phyloP scores from a whole-genome alignment of 2,329 filamentous ascomycete species.

The Curvularia sp. region DNA sequence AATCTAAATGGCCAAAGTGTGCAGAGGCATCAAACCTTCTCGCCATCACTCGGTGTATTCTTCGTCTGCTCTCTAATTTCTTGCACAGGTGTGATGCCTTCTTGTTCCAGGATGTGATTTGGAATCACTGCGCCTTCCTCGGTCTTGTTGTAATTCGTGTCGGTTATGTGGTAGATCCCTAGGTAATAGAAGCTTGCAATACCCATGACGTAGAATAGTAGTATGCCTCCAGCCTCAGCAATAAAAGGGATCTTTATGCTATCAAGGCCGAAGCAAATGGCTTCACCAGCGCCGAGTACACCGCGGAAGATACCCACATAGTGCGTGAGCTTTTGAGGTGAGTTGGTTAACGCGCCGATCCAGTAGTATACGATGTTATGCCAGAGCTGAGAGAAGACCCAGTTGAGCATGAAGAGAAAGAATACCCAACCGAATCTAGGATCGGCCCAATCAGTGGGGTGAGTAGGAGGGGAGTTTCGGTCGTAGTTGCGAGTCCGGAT shows the following conservation, averaged over 20 bases:
- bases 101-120: conserved; percentile 37
- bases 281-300: conserved; percentile 42
- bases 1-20: background rate
- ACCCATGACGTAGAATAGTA: conserved; percentile 40
- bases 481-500: conserved; percentile 43
- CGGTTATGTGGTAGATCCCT: conserved; percentile 39
- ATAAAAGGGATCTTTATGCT: conserved; percentile 42
- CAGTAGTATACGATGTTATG: conserved; percentile 46
- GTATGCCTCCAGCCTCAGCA: conserved; percentile 39
- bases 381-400: conserved; percentile 44
- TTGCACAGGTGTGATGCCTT: conserved; percentile 29
- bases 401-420: conserved; percentile 42
- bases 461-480: conserved; percentile 28
- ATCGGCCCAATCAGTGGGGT: conserved; percentile 41
- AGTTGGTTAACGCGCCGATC: conserved; percentile 44
- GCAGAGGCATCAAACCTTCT: conserved; percentile 1
- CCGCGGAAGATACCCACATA: conserved; percentile 44
- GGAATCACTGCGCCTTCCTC: conserved; percentile 39
- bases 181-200: conserved; percentile 40
- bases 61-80: conserved; percentile 13
- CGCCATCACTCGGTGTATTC: background rate
- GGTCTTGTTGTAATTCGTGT: conserved; percentile 40
- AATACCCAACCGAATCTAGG: conserved; percentile 39
- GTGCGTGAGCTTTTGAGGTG: conserved; percentile 42
- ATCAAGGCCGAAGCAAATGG: conserved; percentile 43